Conservation (phyloP, 2,329 filamentous ascomycete genomes). For the Sclerotinia minor region DNA sequence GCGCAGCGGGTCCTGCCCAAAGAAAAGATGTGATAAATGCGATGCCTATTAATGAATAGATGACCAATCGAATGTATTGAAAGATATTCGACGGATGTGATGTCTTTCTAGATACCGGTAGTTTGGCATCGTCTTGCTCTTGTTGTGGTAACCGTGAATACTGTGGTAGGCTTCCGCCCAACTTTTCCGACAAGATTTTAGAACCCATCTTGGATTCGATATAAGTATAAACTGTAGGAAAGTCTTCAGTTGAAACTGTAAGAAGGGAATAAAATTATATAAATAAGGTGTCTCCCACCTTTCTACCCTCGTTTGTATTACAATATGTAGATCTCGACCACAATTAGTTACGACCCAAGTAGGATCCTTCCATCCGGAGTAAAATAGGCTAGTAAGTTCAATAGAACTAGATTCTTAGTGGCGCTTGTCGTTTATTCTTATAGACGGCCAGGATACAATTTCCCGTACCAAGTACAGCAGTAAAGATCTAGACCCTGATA, state of each 20-base stretch:
- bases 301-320: background rate
- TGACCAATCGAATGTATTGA: constrained; percentile 3
- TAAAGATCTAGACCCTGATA: background rate
- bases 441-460: background rate
- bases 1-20: background rate
- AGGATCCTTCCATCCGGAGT: background rate
- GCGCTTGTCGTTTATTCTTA: constrained; percentile 6
- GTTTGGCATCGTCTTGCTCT: background rate
- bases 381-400: background rate
- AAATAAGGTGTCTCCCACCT: background rate
- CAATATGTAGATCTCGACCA: background rate
- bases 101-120: background rate
- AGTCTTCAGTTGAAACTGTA: background rate
- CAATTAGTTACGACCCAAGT: background rate
- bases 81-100: background rate
- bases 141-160: constrained; percentile 2
- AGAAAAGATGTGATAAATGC: constrained; percentile 20
- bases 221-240: background rate
- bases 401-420: background rate
- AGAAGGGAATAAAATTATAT: background rate
- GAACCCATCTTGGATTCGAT: background rate
- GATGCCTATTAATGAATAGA: constrained; percentile 6
- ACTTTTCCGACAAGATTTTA: background rate
- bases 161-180: background rate
- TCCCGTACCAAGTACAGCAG: background rate